Evolutionary conservation across 805 yeast genomes (phyloP).

Genomic region (Zygotorulaspora chibaensis): DNA sequence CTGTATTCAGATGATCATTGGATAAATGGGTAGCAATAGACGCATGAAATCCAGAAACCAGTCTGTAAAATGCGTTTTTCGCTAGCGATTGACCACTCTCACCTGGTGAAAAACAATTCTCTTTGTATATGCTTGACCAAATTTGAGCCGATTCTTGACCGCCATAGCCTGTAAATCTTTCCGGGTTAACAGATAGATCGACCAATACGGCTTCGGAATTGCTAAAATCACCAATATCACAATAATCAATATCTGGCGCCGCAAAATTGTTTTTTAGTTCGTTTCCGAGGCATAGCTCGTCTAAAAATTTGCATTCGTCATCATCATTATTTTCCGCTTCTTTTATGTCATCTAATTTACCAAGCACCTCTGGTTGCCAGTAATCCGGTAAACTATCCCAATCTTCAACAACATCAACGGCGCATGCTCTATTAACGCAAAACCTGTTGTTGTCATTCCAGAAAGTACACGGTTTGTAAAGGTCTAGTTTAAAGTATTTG

Average conservation of each 20-base stretch:
- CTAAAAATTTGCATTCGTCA: conserved; percentile 36
- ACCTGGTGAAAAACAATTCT: conserved; percentile 69
- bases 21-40: conserved; percentile 91
- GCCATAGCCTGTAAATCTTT: conserved; percentile 92
- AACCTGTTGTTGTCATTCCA: conserved; percentile 74
- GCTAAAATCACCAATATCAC: conserved; percentile 57
- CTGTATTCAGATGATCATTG: conserved; percentile 69
- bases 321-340: conserved; percentile 29
- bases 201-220: conserved; percentile 75
- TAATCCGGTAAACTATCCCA: conserved; percentile 66
- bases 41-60: conserved; percentile 92
- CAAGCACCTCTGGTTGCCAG: conserved; percentile 68
- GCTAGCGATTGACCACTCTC: conserved; percentile 66
- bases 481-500: conserved; percentile 78
- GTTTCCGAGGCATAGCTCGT: conserved; percentile 36
- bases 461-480: conserved; percentile 80
- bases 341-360: conserved; percentile 34
- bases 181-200: conserved; percentile 84
- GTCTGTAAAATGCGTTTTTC: conserved; percentile 79
- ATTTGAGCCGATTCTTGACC: conserved; percentile 89
- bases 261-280: conserved; percentile 10
- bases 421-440: conserved; percentile 84
- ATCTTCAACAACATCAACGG: conserved; percentile 78
- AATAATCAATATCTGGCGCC: conserved; percentile 54
- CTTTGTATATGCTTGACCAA: conserved; percentile 89